phyloP scores from a whole-genome alignment of 352 stramenopile species.

The Pythium rishiriense region DNA sequence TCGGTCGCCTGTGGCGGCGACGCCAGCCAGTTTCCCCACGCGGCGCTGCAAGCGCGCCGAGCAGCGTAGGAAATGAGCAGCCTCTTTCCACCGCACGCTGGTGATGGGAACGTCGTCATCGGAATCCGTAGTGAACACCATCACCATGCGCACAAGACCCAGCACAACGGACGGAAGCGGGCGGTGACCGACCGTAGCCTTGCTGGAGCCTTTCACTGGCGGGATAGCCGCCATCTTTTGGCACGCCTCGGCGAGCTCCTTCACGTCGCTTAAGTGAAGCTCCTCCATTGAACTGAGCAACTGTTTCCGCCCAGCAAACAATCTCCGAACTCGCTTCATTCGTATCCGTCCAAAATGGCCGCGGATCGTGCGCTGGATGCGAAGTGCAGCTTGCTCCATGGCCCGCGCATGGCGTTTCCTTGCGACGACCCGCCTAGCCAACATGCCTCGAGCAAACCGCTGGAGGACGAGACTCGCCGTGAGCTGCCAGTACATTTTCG shows the following conservation, averaged over 20 bases:
- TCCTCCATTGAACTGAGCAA: slow-evolving; percentile 25
- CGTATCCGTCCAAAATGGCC: slow-evolving; percentile 58
- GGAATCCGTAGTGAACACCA: slow-evolving; percentile 59
- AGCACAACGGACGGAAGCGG: slow-evolving; percentile 57
- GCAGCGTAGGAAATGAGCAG: slow-evolving; percentile 52
- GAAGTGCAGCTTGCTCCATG: slow-evolving; percentile 28
- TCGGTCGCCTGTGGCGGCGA: slow-evolving; percentile 36
- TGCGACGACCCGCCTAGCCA: slow-evolving; percentile 42
- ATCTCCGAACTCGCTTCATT: slow-evolving; percentile 51
- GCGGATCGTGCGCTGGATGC: slow-evolving; percentile 60
- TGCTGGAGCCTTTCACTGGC: not conserved
- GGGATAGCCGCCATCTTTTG: slow-evolving; percentile 51
- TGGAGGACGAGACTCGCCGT: slow-evolving; percentile 61
- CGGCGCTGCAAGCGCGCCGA: slow-evolving; percentile 43
- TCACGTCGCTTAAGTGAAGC: slow-evolving; percentile 41
- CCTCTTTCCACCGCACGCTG: slow-evolving; percentile 65
- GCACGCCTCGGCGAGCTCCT: slow-evolving; percentile 62
- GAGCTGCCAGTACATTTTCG: slow-evolving; percentile 68
- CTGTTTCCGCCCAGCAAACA: slow-evolving; percentile 36
- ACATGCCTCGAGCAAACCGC: slow-evolving; percentile 48
- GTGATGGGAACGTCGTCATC: slow-evolving; percentile 56
- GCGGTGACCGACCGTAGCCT: not conserved
- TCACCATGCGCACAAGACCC: slow-evolving; percentile 68
- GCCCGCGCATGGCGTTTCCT: slow-evolving; percentile 24
- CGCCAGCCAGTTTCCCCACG: slow-evolving; percentile 46